These are phyloP conservation scores for Microsporum ferrugineum DNA, from an alignment of 2,329 filamentous ascomycete species.

Conservation along the genomic window DNA sequence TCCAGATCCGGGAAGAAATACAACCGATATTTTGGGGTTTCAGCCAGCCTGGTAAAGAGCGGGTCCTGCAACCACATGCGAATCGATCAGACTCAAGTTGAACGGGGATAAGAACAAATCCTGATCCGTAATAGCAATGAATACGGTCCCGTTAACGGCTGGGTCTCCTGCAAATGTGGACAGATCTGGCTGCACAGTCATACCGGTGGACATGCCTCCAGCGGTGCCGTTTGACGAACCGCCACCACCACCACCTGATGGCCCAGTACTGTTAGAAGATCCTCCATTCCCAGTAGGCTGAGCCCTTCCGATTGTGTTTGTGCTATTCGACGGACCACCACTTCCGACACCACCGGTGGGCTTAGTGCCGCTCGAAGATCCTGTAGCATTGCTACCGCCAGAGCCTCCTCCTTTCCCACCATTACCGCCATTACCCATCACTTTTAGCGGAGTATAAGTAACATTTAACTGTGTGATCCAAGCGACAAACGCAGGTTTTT, in stretches of 20 bases:
- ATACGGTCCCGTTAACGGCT: slow-evolving; percentile 66
- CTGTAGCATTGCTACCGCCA: neutral
- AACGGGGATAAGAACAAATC: slow-evolving; percentile 62
- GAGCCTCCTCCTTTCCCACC: neutral
- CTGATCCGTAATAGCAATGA: slow-evolving; percentile 61
- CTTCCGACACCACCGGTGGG: neutral
- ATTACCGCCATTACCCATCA: slow-evolving; percentile 43
- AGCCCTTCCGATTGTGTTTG: neutral
- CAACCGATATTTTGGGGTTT: slow-evolving; percentile 14
- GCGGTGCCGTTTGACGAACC: neutral
- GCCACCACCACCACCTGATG: neutral
- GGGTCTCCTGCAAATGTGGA: slow-evolving; percentile 58
- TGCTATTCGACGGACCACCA: neutral
- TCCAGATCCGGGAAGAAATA: too few relatives aligned
- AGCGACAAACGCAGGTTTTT: slow-evolving; percentile 52
- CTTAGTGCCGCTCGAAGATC: neutral
- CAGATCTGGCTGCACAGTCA: slow-evolving; percentile 50
- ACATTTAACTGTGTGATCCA: slow-evolving; percentile 70
- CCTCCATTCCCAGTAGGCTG: neutral
- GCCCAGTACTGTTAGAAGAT: neutral
- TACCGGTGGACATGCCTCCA: neutral
- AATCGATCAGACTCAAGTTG: slow-evolving; percentile 62
- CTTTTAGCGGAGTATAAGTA: slow-evolving; percentile 52
- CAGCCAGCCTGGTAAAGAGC: slow-evolving; percentile 69
- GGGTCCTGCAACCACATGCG: slow-evolving; percentile 59